Evolutionary conservation across 768 basidiomycete species (phyloP).

Genomic region (Pleurotus salmoneostramineus): DNA sequence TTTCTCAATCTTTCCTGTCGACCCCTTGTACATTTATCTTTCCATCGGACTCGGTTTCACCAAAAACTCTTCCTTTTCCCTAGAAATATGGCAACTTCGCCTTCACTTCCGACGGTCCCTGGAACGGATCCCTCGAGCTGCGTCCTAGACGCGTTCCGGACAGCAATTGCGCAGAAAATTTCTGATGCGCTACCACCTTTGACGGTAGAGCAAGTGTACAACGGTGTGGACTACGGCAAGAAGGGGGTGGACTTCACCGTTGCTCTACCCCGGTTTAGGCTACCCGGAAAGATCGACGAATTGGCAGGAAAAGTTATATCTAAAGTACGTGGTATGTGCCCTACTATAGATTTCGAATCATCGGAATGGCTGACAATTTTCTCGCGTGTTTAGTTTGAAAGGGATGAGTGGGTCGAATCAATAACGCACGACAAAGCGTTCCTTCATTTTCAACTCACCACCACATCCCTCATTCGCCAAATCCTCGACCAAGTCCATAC

Average conservation of each 20-base stretch:
- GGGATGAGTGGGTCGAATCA: slow-evolving; percentile 75
- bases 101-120: slow-evolving; percentile 27
- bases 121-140: slow-evolving; percentile 61
- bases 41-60: not conserved
- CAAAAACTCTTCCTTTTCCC: not conserved
- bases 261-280: slow-evolving; percentile 85
- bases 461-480: slow-evolving; percentile 55
- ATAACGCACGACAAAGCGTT: slow-evolving; percentile 73
- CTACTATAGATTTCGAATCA: not conserved
- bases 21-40: slow-evolving; percentile 1
- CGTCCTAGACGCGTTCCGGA: slow-evolving; percentile 74
- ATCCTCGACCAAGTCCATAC: slow-evolving; percentile 72
- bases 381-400: slow-evolving; percentile 59
- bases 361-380: not conserved
- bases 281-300: slow-evolving; percentile 80
- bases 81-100: slow-evolving; percentile 21
- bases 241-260: slow-evolving; percentile 93
- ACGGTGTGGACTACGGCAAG: slow-evolving; percentile 86
- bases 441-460: slow-evolving; percentile 76
- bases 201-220: slow-evolving; percentile 73
- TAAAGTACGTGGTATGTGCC: slow-evolving; percentile 30
- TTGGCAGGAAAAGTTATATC: slow-evolving; percentile 71
- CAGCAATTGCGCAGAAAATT: slow-evolving; percentile 72
- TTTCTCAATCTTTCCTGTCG: slow-evolving; percentile 1
- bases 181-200: slow-evolving; percentile 62